A percentile compares a stretch with the other conserved stretches of the same genome.
Conservation (phyloP, 2,329 filamentous ascomycete genomes). For the Penicillium freii region DNA sequence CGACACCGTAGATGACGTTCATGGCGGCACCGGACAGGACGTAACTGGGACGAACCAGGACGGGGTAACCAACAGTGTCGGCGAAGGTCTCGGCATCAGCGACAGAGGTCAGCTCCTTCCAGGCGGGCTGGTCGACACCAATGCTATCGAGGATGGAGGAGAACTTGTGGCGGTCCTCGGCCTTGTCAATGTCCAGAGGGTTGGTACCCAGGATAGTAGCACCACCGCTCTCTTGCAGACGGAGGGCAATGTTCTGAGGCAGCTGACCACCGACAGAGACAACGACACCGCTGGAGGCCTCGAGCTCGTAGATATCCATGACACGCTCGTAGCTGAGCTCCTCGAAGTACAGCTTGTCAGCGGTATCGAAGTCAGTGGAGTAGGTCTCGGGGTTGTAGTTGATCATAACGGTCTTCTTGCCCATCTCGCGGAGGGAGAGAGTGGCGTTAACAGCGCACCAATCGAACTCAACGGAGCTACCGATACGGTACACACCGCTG, state of each 20-base stretch:
- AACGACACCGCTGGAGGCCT: constrained; percentile 79
- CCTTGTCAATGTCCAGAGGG: constrained; percentile 93
- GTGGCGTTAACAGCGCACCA: constrained; percentile 96
- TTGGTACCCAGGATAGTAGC: constrained; percentile 91
- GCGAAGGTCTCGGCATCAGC: constrained; percentile 85
- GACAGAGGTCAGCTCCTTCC: constrained; percentile 94
- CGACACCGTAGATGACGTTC: constrained; percentile 87
- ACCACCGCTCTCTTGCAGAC: constrained; percentile 84
- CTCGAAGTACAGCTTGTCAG: constrained; percentile 93
- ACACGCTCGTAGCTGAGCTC: constrained; percentile 96
- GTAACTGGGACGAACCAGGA: constrained; percentile 91
- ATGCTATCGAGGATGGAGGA: constrained; percentile 96
- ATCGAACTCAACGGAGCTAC: constrained; percentile 96
- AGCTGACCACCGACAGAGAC: constrained; percentile 95
- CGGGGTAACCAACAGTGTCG: constrained; percentile 81
- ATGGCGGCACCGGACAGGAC: constrained; percentile 97
- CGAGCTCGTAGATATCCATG: constrained; percentile 98
- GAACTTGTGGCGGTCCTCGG: constrained; percentile 97
- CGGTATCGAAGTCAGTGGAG: constrained; percentile 80
- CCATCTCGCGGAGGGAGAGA: constrained; percentile 76
- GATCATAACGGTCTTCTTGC: constrained; percentile 97
- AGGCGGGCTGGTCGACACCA: constrained; percentile 92
- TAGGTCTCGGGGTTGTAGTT: constrained; percentile 87
- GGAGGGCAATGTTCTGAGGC: constrained; percentile 94
- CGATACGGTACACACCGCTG: constrained; percentile 95